A percentile compares a stretch with the other conserved stretches of the same genome.
These are phyloP conservation scores for Liriodendron chinense DNA, from an alignment of 164 flowering plant species.

Conservation along the genomic window DNA sequence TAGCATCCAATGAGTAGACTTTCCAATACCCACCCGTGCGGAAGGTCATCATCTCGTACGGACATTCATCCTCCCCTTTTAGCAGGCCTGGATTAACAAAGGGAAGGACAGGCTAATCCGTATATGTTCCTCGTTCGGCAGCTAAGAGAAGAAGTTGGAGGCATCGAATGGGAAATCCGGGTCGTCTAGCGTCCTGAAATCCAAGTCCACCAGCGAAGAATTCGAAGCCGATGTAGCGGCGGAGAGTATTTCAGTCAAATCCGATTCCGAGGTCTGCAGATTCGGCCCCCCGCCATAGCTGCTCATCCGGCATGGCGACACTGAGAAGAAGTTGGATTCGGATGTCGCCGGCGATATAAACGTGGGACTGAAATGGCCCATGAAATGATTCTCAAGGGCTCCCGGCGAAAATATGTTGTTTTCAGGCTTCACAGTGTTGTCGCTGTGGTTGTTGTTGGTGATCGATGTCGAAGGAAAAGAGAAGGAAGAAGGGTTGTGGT, in stretches of 20 bases:
- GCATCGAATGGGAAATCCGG: constrained; percentile 34
- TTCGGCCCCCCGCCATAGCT: constrained; percentile 24
- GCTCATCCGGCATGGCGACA: constrained; percentile 32
- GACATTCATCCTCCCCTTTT: too few relatives aligned
- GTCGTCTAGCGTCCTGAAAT: constrained; percentile 41
- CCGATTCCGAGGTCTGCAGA: constrained; percentile 42
- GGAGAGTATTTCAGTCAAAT: constrained; percentile 49
- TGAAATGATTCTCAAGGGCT: constrained; percentile 17
- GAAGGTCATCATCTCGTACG: too few relatives aligned
- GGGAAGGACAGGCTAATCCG: not conserved
- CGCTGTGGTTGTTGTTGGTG: not conserved
- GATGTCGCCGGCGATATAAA: constrained; percentile 63
- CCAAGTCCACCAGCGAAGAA: constrained; percentile 58
- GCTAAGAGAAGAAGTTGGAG: constrained; percentile 34
- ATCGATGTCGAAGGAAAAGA: constrained; percentile 33
- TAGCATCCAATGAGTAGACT: too few relatives aligned
- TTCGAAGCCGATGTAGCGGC: constrained; percentile 55
- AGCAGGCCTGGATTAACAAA: too few relatives aligned
- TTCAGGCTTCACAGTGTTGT: constrained; percentile 14
- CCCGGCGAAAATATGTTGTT: constrained; percentile 21
- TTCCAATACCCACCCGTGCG: too few relatives aligned
- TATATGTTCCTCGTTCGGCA: constrained; percentile 4
- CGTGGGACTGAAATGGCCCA: constrained; percentile 35
- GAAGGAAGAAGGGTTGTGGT: constrained; percentile 24
- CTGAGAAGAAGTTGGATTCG: constrained; percentile 48